Evolutionary conservation across 495 filamentous ascomycete genomes (phyloP).

Genomic region (Lasiosphaeriaceae sp.): DNA sequence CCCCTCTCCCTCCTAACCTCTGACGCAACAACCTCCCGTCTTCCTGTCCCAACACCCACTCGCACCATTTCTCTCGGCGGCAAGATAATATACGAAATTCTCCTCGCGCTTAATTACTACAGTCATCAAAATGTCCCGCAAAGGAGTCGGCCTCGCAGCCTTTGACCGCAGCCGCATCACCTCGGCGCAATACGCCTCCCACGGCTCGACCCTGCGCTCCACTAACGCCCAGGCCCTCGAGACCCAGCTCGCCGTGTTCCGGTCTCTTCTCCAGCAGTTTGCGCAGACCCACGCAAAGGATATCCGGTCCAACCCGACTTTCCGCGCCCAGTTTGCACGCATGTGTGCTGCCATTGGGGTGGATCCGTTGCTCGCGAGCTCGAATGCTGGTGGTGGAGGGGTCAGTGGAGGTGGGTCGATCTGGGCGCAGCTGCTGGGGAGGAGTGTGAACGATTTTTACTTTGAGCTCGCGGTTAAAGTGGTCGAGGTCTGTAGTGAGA

Average conservation of each 20-base stretch:
- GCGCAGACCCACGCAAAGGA: slow-evolving; percentile 90
- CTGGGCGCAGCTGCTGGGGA: slow-evolving; percentile 89
- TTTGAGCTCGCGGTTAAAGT: slow-evolving; percentile 92
- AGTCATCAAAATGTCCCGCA: slow-evolving; percentile 46
- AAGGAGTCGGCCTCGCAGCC: slow-evolving; percentile 85
- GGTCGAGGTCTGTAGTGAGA: slow-evolving; percentile 87
- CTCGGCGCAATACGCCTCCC: slow-evolving; percentile 78
- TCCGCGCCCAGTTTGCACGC: slow-evolving; percentile 93
- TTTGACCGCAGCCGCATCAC: slow-evolving; percentile 80
- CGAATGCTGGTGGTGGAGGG: slow-evolving; percentile 44
- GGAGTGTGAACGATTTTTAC: slow-evolving; percentile 95
- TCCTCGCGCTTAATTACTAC: too few species aligned
- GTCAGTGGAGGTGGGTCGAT: slow-evolving; percentile 57
- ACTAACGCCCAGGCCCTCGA: slow-evolving; percentile 76
- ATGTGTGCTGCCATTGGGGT: slow-evolving; percentile 98
- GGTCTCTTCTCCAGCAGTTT: slow-evolving; percentile 87
- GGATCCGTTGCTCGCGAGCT: slow-evolving; percentile 82
- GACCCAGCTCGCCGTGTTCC: slow-evolving; percentile 93
- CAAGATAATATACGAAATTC: too few species aligned
- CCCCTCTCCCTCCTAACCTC: not conserved
- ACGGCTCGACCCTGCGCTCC: slow-evolving; percentile 78
- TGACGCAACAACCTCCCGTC: not conserved
- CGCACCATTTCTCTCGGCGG: too few species aligned
- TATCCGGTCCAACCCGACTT: slow-evolving; percentile 90
- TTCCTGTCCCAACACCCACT: too few species aligned